Evolutionary conservation across 441 rosid genomes (phyloP).

Genomic region (Erodium texanum): DNA sequence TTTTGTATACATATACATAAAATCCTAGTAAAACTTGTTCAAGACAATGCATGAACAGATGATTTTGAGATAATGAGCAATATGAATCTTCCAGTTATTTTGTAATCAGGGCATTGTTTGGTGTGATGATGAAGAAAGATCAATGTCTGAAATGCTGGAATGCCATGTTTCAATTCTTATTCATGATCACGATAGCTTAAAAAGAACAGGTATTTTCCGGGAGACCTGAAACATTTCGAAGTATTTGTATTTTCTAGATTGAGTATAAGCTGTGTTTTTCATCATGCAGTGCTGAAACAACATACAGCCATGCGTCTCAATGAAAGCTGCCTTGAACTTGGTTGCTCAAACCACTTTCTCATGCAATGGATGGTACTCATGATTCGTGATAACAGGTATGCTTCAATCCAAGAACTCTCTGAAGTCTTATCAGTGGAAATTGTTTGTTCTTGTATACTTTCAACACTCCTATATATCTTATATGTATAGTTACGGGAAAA

Average conservation of each 20-base stretch:
- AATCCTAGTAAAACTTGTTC: no score
- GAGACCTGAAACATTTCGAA: background rate
- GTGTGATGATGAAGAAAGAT: no score
- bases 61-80: conserved; percentile 4
- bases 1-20: background rate
- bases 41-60: background rate
- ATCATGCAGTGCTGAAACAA: background rate
- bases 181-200: background rate
- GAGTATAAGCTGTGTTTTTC: background rate
- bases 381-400: background rate
- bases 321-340: no score
- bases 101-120: background rate
- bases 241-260: background rate
- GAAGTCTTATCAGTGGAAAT: background rate
- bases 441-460: background rate
- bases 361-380: no score
- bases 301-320: background rate
- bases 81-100: background rate
- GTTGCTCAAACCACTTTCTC: no score
- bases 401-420: background rate
- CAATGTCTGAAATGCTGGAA: no score
- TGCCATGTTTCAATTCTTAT: background rate
- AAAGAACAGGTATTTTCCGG: no score
- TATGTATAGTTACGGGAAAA: background rate
- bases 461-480: background rate